Evolutionary conservation across 371 early-diverging fungal genomes (phyloP), one percentile per base, ranked within the genome.

Genomic region (Dichotomocladium elegans): DNA sequence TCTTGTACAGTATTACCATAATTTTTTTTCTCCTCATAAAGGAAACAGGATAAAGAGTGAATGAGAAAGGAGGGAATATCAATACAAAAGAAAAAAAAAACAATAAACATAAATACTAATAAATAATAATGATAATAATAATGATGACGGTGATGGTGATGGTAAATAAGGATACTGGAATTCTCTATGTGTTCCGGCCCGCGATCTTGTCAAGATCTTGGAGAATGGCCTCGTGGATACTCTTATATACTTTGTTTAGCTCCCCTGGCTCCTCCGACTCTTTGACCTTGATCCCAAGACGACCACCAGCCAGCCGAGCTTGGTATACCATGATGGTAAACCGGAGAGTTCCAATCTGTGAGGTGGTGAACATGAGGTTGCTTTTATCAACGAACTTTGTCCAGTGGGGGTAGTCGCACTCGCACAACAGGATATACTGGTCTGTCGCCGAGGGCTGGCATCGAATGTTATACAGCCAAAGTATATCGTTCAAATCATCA

Each of bases 201-300:
- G 30, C 34, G 21, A 33, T 31, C 27, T 64, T 64, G 22, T 50
- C 60, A 33, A 67, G 52, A 43, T 62, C 60, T 45, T 46, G 41
- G 31, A 67, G 51, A 17, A 66, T 34, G 21, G 45, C 31, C 19
- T 60, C 52, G 21, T 59, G 53, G 15, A 63, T 9, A 22, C 47
- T 56, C 43, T 52, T 41, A 37, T 48, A 58, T 19, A 57, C 42
- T n/a, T 53, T 47, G 49, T 34, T 51, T 21, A 54, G 52, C 17
- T 50, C 42, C 14, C 43, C 35, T 9, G 54, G 25, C 31, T 57
- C 64, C 25, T 57, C 56, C 2, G 53, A 51, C 35, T 72, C 72
- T 35, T 63, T 67, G 17, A 72, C 49, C 40, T 72, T 72, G 40
- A 68, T 50, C 11, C 72, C 72, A 14, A 63, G 45, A n/a, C 68